Conservation (phyloP, 805 yeast genomes). For the Ogataea trehaloabstinens region DNA sequence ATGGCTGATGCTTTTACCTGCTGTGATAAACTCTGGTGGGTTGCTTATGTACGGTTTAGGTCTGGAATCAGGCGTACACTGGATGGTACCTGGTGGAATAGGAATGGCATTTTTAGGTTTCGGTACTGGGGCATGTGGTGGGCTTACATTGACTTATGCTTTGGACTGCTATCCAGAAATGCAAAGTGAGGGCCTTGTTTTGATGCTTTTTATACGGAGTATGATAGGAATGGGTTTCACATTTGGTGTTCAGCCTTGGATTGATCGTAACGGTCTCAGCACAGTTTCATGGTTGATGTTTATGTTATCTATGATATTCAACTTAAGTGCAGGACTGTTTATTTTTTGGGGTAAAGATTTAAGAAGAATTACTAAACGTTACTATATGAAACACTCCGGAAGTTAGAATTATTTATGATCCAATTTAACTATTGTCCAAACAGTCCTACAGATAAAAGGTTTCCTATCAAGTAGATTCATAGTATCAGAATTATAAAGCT, state of each 20-base stretch:
- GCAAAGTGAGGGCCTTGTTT: constrained; percentile 43
- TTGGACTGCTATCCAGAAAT: constrained; percentile 44
- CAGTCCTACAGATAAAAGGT: too few relatives aligned
- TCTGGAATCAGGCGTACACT: constrained; percentile 33
- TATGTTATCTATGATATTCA: constrained; percentile 41
- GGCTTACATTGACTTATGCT: constrained; percentile 43
- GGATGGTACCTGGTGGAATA: constrained; percentile 42
- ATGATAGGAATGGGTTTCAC: constrained; percentile 46
- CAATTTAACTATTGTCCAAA: too few relatives aligned
- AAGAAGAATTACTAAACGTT: constrained; percentile 35
- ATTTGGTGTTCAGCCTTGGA: constrained; percentile 47
- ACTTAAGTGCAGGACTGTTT: constrained; percentile 39
- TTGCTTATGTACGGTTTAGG: constrained; percentile 45
- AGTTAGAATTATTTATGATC: too few relatives aligned
- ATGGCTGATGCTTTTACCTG: constrained; percentile 41
- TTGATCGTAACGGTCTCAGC: constrained; percentile 37
- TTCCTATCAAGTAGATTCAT: too few relatives aligned
- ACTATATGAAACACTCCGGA: constrained; percentile 27
- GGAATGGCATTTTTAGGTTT: constrained; percentile 48
- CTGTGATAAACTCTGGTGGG: constrained; percentile 41
- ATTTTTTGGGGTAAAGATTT: constrained; percentile 41
- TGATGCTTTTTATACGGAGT: constrained; percentile 43
- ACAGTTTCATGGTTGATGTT: constrained; percentile 46
- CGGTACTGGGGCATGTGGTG: constrained; percentile 45
- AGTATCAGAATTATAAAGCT: too few relatives aligned